These are phyloP conservation scores for Trichoderma koningiopsis DNA, from an alignment of 2,329 filamentous ascomycete genomes.

Conservation along the genomic window DNA sequence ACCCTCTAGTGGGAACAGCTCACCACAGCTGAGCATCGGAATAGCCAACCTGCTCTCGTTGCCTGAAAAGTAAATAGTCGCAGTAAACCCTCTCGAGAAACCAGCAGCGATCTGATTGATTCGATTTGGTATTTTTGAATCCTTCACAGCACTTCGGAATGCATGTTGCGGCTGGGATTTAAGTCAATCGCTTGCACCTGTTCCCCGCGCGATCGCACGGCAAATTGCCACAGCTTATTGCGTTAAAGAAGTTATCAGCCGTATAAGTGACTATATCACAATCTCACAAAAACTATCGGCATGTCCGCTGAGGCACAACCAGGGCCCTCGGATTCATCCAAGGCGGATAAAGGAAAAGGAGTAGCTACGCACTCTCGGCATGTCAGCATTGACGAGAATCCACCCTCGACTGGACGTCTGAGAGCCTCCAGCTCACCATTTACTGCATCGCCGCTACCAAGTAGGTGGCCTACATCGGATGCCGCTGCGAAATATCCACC, in stretches of 20 bases:
- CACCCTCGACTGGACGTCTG: neutral
- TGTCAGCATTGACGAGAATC: constrained; percentile 15
- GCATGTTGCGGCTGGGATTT: neutral
- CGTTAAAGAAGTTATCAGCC: neutral
- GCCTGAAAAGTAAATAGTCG: neutral
- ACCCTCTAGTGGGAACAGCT: neutral
- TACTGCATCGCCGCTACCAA: constrained; percentile 3
- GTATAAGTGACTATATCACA: neutral
- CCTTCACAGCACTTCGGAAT: neutral
- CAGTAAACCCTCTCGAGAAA: neutral
- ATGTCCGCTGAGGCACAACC: neutral
- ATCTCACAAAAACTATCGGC: neutral
- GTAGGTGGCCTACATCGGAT: neutral
- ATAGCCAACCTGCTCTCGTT: neutral
- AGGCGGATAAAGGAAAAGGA: constrained; percentile 10
- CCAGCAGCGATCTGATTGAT: neutral
- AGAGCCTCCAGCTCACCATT: constrained; percentile 9
- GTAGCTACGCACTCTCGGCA: constrained; percentile 11
- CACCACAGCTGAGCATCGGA: neutral
- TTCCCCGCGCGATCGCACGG: constrained; percentile 10
- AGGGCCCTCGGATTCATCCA: neutral
- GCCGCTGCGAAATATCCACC: neutral
- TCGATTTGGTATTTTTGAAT: neutral
- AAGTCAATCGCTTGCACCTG: neutral
- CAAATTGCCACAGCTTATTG: neutral